Conservation (phyloP, 129 eudicot genomes). For the Saposhnikovia divaricata region DNA sequence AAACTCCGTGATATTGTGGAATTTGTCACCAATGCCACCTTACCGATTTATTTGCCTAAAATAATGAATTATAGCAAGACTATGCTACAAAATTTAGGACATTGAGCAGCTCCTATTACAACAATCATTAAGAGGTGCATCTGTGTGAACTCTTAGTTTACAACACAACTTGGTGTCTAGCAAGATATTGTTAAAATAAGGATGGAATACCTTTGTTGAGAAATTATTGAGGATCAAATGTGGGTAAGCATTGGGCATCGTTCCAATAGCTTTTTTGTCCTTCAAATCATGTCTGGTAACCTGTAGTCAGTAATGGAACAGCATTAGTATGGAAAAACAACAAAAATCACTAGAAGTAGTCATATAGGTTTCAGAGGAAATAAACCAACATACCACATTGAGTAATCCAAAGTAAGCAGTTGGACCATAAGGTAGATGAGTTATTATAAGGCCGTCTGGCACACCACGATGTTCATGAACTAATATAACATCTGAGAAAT, state of each 20-base stretch:
- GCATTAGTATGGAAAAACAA: neutral
- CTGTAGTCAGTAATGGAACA: conserved; percentile 27
- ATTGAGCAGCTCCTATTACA: neutral
- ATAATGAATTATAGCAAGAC: neutral
- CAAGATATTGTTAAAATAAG: neutral
- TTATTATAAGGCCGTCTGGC: conserved; percentile 69
- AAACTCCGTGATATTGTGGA: neutral
- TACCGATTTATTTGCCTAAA: neutral
- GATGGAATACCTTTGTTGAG: conserved; percentile 55
- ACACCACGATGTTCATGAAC: conserved; percentile 96
- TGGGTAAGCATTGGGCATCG: conserved; percentile 90
- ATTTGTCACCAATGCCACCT: neutral
- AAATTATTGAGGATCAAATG: conserved; percentile 83
- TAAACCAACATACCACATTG: conserved; percentile 72
- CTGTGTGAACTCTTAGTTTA: neutral
- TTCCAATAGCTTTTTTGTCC: conserved; percentile 87
- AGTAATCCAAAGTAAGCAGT: conserved; percentile 79
- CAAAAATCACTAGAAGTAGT: neutral
- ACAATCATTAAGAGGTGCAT: neutral
- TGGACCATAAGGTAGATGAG: conserved; percentile 96
- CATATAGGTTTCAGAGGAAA: neutral
- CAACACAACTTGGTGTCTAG: neutral
- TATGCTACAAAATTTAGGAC: neutral
- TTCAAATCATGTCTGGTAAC: conserved; percentile 96
- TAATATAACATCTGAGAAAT: conserved; percentile 73